phyloP scores from a whole-genome alignment of 2,329 filamentous ascomycete genomes.

The Trichoderma guizhouense region DNA sequence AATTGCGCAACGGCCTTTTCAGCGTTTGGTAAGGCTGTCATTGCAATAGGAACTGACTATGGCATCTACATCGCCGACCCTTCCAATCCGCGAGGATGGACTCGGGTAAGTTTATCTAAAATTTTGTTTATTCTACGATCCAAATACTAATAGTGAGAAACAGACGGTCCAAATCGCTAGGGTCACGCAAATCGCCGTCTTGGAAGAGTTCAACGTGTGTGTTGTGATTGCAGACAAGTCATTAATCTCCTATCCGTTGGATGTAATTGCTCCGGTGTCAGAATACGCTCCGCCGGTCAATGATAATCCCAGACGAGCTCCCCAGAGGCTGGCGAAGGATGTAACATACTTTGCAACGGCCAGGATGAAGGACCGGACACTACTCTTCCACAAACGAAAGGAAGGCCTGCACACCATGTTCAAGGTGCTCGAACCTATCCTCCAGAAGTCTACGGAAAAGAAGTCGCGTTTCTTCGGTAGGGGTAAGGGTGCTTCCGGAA shows the following conservation, averaged over 20 bases:
- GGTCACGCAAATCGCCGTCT: conserved; percentile 88
- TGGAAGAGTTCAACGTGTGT: conserved; percentile 94
- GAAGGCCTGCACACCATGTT: conserved; percentile 91
- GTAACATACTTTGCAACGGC: conserved; percentile 96
- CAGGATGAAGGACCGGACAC: conserved; percentile 91
- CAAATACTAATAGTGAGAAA: background rate
- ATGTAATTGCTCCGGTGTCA: conserved; percentile 68
- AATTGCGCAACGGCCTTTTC: conserved; percentile 92
- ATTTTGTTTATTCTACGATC: background rate
- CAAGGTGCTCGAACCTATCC: conserved; percentile 93
- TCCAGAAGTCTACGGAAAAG: conserved; percentile 87
- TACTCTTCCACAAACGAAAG: conserved; percentile 96
- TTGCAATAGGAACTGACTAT: conserved; percentile 92
- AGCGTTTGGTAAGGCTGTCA: conserved; percentile 77
- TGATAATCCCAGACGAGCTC: conserved; percentile 78
- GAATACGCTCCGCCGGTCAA: conserved; percentile 59
- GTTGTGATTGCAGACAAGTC: conserved; percentile 88
- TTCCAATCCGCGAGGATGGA: conserved; percentile 87
- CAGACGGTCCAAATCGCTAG: conserved; percentile 72
- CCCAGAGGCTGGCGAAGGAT: conserved; percentile 87
- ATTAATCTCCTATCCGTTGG: conserved; percentile 89
- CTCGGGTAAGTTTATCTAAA: conserved; percentile 58
- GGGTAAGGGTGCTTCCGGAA: conserved; percentile 60
- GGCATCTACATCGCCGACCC: conserved; percentile 89
- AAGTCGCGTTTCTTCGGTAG: conserved; percentile 64